Evolutionary conservation across 495 filamentous ascomycete genomes (phyloP).

Genomic region (Haplographium delicatum): DNA sequence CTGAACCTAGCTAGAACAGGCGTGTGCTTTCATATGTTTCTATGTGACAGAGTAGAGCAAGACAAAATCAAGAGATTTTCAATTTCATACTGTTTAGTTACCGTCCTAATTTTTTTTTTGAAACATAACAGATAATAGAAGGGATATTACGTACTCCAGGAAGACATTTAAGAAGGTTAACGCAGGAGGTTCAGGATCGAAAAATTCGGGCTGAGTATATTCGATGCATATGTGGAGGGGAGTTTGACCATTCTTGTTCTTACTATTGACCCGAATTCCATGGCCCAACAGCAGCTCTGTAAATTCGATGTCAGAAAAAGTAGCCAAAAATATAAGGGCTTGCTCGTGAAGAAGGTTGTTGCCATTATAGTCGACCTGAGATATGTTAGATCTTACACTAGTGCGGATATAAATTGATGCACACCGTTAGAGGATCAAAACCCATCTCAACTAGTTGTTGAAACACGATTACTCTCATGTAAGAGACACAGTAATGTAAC

Average conservation of each 20-base stretch:
- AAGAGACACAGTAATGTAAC: slow-evolving; percentile 9
- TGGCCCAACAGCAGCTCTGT: slow-evolving; percentile 4
- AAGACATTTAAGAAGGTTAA: too few species aligned
- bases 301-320: background rate
- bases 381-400: background rate
- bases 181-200: too few species aligned
- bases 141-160: too few species aligned
- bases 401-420: background rate
- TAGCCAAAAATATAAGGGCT: background rate
- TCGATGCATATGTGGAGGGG: slow-evolving; percentile 16
- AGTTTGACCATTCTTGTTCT: slow-evolving; percentile 21
- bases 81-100: too few species aligned
- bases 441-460: slow-evolving; percentile 5
- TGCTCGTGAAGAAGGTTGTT: slow-evolving; percentile 10
- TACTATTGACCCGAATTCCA: slow-evolving; percentile 13
- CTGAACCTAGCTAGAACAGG: too few species aligned
- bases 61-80: too few species aligned
- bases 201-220: too few species aligned
- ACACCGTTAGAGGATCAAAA: slow-evolving; percentile 7
- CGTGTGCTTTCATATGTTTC: too few species aligned
- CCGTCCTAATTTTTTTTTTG: too few species aligned
- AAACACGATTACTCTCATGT: too few species aligned
- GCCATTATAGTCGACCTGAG: slow-evolving; percentile 10
- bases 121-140: too few species aligned
- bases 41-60: too few species aligned